Percentiles rank a stretch among this genome's conserved stretches.
These are phyloP conservation scores for Oryza punctata DNA, from an alignment of 176 grass and related monocot species.

Conservation along the genomic window DNA sequence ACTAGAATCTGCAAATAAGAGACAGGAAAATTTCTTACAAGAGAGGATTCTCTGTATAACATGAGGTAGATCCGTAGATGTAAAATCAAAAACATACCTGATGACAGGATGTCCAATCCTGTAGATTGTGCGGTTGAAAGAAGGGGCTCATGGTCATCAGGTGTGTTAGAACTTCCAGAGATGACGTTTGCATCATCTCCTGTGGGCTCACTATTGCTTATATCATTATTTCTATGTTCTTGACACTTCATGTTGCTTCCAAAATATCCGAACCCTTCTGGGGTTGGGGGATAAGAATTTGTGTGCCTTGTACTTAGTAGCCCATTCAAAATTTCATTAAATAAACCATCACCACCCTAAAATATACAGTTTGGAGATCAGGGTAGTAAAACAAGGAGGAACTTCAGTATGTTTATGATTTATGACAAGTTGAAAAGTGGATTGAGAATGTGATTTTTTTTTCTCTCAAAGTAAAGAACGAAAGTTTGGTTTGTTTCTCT, in stretches of 20 bases:
- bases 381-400: neutral
- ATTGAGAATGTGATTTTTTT: neutral
- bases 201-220: slow-evolving; percentile 31
- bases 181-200: slow-evolving; percentile 50
- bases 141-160: slow-evolving; percentile 85
- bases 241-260: slow-evolving; percentile 35
- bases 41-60: slow-evolving; percentile 15
- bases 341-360: slow-evolving; percentile 90
- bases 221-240: slow-evolving; percentile 40
- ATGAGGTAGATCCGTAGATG: slow-evolving; percentile 3
- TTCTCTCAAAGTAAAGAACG: neutral
- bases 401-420: neutral
- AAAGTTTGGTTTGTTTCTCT: slow-evolving; percentile 7
- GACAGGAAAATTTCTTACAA: slow-evolving; percentile 28
- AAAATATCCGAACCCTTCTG: slow-evolving; percentile 49
- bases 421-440: neutral
- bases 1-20: slow-evolving; percentile 27
- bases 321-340: slow-evolving; percentile 94
- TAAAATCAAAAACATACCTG: slow-evolving; percentile 58
- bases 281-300: slow-evolving; percentile 69
- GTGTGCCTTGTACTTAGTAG: slow-evolving; percentile 70
- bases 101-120: slow-evolving; percentile 44
- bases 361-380: slow-evolving; percentile 32
- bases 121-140: slow-evolving; percentile 46
- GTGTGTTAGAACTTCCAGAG: slow-evolving; percentile 53